Base-by-base conservation (phyloP, 1,284 basidiomycete species). In the Vanrija sp. region DNA sequence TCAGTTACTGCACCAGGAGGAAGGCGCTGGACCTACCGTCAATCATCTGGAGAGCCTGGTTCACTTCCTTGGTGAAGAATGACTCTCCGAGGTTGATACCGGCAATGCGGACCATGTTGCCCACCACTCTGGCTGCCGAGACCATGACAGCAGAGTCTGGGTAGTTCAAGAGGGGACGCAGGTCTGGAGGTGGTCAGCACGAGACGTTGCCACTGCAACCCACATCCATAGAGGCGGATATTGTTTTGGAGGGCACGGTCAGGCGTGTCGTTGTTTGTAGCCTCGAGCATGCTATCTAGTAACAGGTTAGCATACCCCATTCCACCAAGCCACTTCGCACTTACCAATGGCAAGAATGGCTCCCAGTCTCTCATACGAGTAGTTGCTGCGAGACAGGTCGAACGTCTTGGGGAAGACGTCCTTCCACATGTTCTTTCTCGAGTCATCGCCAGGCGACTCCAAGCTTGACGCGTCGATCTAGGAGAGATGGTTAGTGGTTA, bases 331-430 rank as follows among this genome's bases (percentile, higher is more conserved):
- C 31, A 7, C 18, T 18, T 22, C n/a, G 4, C 16, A 25, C 73
- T 45, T 53, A 77, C 75, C 76, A 51, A 79, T 79, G 24, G 78
- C 78, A 6, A 72, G 65, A 45, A 77, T 76, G 20, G 77, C 77
- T 44, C 79, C 79, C 12, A 79, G 64, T 56, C 78, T 69, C 56
- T 79, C 78, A 58, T 73, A 69, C 16, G 68, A 62, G 56, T 72
- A 71, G 48, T 76, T 76, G 48, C 74, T 77, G 61, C 78, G 75
- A 4, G 78, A 76, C 49, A 79, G 71, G 57, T 78, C 78, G 39
- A 79, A 79, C 53, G 78, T 78, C 53, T 75, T 64, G 43, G 75
- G 74, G 54, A 77, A 78, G 20, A 79, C 69, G 53, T 79, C 78
- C 54, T 73, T 76, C 69, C 70, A 75, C 12, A 73, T 64, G 20